A percentile compares a stretch with the other conserved stretches of the same genome.
Conservation (phyloP, 164 flowering plant genomes). For the Umbilicus rupestris region DNA sequence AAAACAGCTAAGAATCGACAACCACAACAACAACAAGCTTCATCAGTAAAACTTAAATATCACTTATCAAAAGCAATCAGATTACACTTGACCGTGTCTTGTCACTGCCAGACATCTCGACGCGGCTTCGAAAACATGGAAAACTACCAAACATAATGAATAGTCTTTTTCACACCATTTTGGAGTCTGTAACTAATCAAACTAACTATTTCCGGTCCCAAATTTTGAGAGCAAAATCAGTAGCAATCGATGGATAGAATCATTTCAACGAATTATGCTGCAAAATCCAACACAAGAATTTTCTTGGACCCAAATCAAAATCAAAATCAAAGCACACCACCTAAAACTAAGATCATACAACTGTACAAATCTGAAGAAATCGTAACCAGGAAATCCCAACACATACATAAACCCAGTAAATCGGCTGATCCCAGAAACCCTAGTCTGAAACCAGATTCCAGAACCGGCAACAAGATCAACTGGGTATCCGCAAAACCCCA, state of each 20-base stretch:
- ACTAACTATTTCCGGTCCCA: no score
- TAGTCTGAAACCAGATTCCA: not conserved
- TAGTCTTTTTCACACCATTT: not conserved
- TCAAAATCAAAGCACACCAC: not conserved
- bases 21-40: not conserved
- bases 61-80: not conserved
- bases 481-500: not conserved
- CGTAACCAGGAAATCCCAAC: no score
- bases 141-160: not conserved
- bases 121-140: no score
- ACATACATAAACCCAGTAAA: no score
- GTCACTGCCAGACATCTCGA: no score
- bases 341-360: not conserved
- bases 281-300: not conserved
- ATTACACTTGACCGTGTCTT: no score
- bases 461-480: not conserved
- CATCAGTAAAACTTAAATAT: not conserved
- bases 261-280: not conserved
- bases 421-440: not conserved
- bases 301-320: not conserved
- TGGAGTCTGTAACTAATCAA: not conserved
- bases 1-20: slow-evolving; percentile 2
- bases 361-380: no score
- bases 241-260: no score
- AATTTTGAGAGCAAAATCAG: no score